Evolutionary conservation across 176 grass and related monocot genomes (phyloP).

Genomic region (Cenchrus purpureus): DNA sequence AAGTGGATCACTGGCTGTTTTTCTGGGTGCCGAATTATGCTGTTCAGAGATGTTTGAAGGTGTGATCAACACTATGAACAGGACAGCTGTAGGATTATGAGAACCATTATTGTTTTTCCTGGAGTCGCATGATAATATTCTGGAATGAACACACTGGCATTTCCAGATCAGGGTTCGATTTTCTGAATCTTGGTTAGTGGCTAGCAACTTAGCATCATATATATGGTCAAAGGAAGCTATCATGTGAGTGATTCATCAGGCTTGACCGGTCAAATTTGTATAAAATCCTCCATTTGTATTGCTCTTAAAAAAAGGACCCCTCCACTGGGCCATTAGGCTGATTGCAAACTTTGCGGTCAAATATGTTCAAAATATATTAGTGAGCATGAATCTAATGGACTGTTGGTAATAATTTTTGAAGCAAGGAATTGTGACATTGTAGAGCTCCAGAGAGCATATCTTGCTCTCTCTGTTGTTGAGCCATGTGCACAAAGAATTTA

Average conservation of each 20-base stretch:
- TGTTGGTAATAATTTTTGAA: not conserved
- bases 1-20: not conserved
- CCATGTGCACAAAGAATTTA: not conserved
- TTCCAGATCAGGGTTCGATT: not conserved
- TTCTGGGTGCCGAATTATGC: conserved; percentile 10
- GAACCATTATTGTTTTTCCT: not conserved
- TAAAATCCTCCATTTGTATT: conserved; percentile 10
- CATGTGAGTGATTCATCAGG: conserved; percentile 12
- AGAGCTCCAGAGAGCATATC: not conserved
- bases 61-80: not conserved
- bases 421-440: not conserved
- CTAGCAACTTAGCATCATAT: conserved; percentile 17
- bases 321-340: too few relatives aligned
- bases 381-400: not conserved
- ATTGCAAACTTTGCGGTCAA: not conserved
- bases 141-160: not conserved
- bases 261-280: conserved; percentile 20
- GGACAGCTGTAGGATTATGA: not conserved
- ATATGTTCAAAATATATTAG: conserved; percentile 3
- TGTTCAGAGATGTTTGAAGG: not conserved
- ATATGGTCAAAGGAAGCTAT: conserved; percentile 25
- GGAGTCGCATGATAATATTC: not conserved
- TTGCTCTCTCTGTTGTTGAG: conserved; percentile 4
- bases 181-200: conserved; percentile 33
- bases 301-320: too few relatives aligned